A percentile compares a stretch with the other conserved stretches of the same genome.
These are phyloP conservation scores for Fusarium concolor DNA, from an alignment of 2,329 filamentous ascomycete species.

Conservation along the genomic window DNA sequence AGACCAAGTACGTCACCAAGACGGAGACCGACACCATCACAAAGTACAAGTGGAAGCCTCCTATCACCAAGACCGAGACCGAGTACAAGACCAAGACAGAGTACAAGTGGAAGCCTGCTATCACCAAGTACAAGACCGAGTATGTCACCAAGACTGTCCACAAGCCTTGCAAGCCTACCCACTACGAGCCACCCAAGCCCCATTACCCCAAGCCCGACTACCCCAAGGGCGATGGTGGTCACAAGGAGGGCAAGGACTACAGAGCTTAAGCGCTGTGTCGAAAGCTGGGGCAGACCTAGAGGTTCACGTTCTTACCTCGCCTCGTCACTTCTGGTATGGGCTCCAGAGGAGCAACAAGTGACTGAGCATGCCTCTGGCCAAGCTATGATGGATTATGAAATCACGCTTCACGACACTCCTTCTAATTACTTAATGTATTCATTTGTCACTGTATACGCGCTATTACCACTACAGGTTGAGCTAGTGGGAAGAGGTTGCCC, in stretches of 20 bases:
- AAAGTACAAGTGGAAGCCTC: too few species aligned
- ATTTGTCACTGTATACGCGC: neutral
- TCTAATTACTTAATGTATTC: constrained; percentile 18
- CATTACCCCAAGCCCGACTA: neutral
- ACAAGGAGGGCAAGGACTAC: constrained; percentile 10
- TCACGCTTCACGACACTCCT: constrained; percentile 11
- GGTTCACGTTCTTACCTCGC: neutral
- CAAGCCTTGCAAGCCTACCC: constrained; percentile 4
- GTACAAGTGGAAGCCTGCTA: neutral
- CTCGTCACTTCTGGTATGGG: neutral
- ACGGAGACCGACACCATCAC: neutral
- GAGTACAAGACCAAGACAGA: constrained; percentile 15
- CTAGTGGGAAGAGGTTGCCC: neutral
- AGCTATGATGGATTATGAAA: constrained; percentile 2
- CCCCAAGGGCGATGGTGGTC: neutral
- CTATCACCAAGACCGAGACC: constrained; percentile 7
- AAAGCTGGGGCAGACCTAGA: too few species aligned
- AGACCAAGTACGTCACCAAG: constrained; percentile 16
- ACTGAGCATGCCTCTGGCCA: neutral
- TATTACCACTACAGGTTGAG: neutral
- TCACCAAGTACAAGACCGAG: neutral
- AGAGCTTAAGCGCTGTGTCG: constrained; percentile 2
- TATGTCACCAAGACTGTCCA: neutral
- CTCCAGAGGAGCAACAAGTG: neutral
- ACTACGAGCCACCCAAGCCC: neutral